Evolutionary conservation across 495 filamentous ascomycete species (phyloP), one percentile per base, ranked within the genome.

Genomic region (Hyaloscypha hepaticicola): DNA sequence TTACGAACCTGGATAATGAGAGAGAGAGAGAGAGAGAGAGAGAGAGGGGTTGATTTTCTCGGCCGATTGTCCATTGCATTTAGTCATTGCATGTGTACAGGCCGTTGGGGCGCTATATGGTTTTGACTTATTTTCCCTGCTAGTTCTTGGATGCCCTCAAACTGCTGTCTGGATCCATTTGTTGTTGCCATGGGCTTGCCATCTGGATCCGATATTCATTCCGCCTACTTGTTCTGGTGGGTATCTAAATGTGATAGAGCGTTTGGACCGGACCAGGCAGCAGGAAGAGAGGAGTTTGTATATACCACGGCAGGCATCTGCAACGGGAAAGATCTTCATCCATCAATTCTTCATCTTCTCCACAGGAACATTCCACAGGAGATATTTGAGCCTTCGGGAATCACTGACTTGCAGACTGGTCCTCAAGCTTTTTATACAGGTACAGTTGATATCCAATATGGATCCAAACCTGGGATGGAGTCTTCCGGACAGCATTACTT

Each of bases 161-260:
- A 51, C 63, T 72, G 69, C 69, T 72, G 69, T 64, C 69, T 72
- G 69, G 69, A 69, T 67, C 57, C 63, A 33, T 38, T n/a, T 67
- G 25, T 49, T 67, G 16, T 49, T 69, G 22, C 63, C 65, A 62
- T 58, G 55, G 64, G 52, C 57, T 68, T 56, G 25, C 58, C 61
- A 58, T 58, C 60, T 64, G 29, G 45, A 49, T 61, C 60, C 8
- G 33, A 49, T 52, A 27, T 52, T 33, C 38, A 3, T 34, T 38
- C 57, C 29, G 22, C 49, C 62, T 65, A 57, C 25, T 29, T 12
- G 34, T 60, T 58, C 62, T 63, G 61, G 65, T 72, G 60, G 66
- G 69, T 71, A 63, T 70, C 60, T 63, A 59, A 45, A 66, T 57
- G 66, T 26, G 51, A 59, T 59, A 64, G 64, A 62, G 63, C 31